These are phyloP conservation scores for Udeniomyces megalosporus DNA, from an alignment of 768 basidiomycete genomes.

Conservation along the genomic window DNA sequence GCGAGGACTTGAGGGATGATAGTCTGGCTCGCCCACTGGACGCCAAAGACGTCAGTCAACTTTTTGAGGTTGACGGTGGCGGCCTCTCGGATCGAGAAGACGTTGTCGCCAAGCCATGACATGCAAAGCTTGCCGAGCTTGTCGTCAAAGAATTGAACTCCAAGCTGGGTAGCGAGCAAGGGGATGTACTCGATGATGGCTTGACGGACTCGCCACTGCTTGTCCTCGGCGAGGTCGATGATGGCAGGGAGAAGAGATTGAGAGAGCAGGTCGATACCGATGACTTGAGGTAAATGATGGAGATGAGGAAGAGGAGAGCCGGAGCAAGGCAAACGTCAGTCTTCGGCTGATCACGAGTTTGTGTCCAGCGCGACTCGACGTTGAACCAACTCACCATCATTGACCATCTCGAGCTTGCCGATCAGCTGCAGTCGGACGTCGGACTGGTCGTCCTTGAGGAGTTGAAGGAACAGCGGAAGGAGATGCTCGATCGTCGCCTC, in stretches of 20 bases:
- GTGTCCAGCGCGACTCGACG: background rate
- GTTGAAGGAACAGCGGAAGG: conserved; percentile 86
- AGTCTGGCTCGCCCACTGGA: conserved; percentile 84
- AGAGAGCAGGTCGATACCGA: conserved; percentile 85
- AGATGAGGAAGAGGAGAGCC: no score
- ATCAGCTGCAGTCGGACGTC: conserved; percentile 96
- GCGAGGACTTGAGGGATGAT: conserved; percentile 94
- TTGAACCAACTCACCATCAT: conserved; percentile 46
- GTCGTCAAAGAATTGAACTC: conserved; percentile 93
- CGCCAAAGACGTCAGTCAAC: conserved; percentile 93
- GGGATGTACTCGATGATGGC: conserved; percentile 99
- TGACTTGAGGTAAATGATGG: conserved; percentile 42
- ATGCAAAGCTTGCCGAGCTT: conserved; percentile 92
- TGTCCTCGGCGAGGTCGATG: conserved; percentile 94
- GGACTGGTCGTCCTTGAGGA: conserved; percentile 96
- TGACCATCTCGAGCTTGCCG: conserved; percentile 92
- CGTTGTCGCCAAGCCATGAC: conserved; percentile 97
- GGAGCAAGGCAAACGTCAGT: no score
- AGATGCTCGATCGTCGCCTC: conserved; percentile 90
- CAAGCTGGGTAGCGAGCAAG: conserved; percentile 93
- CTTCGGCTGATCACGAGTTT: no score
- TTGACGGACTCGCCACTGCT: conserved; percentile 98
- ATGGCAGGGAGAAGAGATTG: conserved; percentile 94
- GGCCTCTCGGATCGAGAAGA: conserved; percentile 96
- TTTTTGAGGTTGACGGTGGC: conserved; percentile 93